A percentile compares a stretch with the other conserved stretches of the same genome.
Conservation (phyloP, 139 green algal genomes). For the Mesotaenium endlicherianum region DNA sequence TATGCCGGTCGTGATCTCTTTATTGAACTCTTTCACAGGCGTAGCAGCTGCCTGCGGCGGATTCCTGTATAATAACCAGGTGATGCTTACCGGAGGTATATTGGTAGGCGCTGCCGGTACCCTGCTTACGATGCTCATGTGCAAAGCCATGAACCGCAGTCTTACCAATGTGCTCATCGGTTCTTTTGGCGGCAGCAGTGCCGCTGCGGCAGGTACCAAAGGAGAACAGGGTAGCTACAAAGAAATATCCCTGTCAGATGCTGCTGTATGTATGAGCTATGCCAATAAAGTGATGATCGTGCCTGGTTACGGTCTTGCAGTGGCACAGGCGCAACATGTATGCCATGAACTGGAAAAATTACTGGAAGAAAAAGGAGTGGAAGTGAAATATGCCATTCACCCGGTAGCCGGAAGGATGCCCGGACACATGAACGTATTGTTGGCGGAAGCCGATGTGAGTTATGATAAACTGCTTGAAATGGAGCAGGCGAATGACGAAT, state of each 20-base stretch:
- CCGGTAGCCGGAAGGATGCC: slow-evolving; percentile 84
- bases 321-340: slow-evolving; percentile 78
- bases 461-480: slow-evolving; percentile 69
- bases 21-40: slow-evolving; percentile 44
- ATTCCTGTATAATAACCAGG: slow-evolving; percentile 43
- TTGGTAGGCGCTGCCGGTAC: slow-evolving; percentile 40
- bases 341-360: slow-evolving; percentile 60
- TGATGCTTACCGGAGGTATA: slow-evolving; percentile 35
- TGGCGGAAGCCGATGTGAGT: slow-evolving; percentile 81
- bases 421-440: slow-evolving; percentile 92
- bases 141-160: slow-evolving; percentile 52
- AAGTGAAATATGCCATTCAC: slow-evolving; percentile 75
- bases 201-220: background rate
- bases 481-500: slow-evolving; percentile 67
- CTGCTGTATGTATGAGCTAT: background rate
- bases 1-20: slow-evolving; percentile 52
- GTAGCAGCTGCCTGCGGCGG: slow-evolving; percentile 21
- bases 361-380: slow-evolving; percentile 26
- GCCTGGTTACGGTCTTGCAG: slow-evolving; percentile 84
- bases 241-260: background rate
- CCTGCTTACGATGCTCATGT: slow-evolving; percentile 53
- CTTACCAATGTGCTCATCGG: slow-evolving; percentile 27
- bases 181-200: background rate
- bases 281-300: slow-evolving; percentile 75
- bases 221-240: background rate